Conservation (phyloP, 805 yeast species). For the Candida vaughaniae region DNA sequence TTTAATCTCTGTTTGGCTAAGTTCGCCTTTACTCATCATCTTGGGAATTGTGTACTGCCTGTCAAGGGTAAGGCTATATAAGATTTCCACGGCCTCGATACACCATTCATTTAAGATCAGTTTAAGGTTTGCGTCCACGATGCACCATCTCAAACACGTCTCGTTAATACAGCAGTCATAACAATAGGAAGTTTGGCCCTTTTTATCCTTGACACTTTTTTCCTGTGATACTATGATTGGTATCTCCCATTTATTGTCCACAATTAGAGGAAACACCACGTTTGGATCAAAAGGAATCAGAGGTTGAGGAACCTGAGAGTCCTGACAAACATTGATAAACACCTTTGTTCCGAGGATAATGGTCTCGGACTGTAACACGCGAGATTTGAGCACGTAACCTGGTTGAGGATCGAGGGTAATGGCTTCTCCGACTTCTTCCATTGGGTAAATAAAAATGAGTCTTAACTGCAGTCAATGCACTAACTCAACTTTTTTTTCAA, state of each 20-base stretch:
- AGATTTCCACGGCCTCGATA: slow-evolving; percentile 71
- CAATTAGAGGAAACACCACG: slow-evolving; percentile 58
- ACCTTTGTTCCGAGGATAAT: slow-evolving; percentile 49
- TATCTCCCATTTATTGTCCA: slow-evolving; percentile 78
- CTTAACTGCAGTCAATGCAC: slow-evolving; percentile 1
- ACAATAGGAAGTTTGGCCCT: slow-evolving; percentile 61
- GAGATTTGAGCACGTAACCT: slow-evolving; percentile 72
- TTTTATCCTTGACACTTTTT: slow-evolving; percentile 62
- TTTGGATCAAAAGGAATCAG: slow-evolving; percentile 50
- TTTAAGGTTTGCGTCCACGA: slow-evolving; percentile 55
- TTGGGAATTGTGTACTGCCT: slow-evolving; percentile 70
- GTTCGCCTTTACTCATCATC: slow-evolving; percentile 66
- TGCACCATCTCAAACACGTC: slow-evolving; percentile 60
- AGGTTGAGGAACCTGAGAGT: slow-evolving; percentile 65
- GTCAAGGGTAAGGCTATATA: slow-evolving; percentile 48
- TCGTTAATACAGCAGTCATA: slow-evolving; percentile 79
- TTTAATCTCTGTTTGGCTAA: slow-evolving; percentile 44
- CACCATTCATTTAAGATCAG: slow-evolving; percentile 80
- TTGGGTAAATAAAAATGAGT: not conserved
- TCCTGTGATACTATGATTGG: slow-evolving; percentile 72
- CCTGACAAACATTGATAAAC: slow-evolving; percentile 76
- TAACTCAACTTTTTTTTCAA: not conserved
- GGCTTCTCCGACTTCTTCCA: slow-evolving; percentile 16
- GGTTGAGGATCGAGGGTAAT: slow-evolving; percentile 52
- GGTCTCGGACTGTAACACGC: slow-evolving; percentile 37